Conservation (phyloP, 768 basidiomycete species). For the Rhodosporidiobolus odoratus region DNA sequence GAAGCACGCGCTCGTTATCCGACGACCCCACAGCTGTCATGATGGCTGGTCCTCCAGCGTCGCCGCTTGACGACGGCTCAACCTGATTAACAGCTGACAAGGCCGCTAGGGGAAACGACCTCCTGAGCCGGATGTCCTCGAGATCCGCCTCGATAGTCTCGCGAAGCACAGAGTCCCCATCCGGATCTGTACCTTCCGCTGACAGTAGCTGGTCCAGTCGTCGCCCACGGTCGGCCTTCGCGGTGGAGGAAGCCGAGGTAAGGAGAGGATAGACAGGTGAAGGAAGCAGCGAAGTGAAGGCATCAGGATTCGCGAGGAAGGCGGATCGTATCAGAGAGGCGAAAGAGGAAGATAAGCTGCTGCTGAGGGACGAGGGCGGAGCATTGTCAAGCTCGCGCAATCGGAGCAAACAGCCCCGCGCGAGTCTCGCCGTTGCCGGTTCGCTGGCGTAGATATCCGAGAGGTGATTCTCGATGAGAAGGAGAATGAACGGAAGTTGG, state of each 20-base stretch:
- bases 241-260: not conserved
- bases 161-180: not conserved
- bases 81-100: not conserved
- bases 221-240: not conserved
- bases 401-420: slow-evolving; percentile 1
- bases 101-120: not conserved
- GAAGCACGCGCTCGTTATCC: not conserved
- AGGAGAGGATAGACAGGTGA: slow-evolving; percentile 17
- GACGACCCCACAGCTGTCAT: not conserved
- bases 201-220: not conserved
- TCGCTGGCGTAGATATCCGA: slow-evolving; percentile 23
- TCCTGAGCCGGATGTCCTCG: slow-evolving; percentile 8
- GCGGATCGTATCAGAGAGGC: slow-evolving; percentile 19
- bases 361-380: not conserved
- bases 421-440: slow-evolving; percentile 18
- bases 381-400: slow-evolving; percentile 7
- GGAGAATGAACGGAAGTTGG: slow-evolving; percentile 23
- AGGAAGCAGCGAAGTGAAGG: slow-evolving; percentile 32
- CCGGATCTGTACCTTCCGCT: not conserved
- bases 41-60: too few relatives aligned
- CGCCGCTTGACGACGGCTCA: not conserved
- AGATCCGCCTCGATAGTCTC: slow-evolving; percentile 22
- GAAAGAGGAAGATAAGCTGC: not conserved
- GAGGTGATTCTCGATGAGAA: slow-evolving; percentile 31
- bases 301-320: slow-evolving; percentile 33